Percentiles rank a stretch among this genome's conserved stretches.
Conservation (phyloP, 2,329 filamentous ascomycete species). For the Phialocephala sp. region DNA sequence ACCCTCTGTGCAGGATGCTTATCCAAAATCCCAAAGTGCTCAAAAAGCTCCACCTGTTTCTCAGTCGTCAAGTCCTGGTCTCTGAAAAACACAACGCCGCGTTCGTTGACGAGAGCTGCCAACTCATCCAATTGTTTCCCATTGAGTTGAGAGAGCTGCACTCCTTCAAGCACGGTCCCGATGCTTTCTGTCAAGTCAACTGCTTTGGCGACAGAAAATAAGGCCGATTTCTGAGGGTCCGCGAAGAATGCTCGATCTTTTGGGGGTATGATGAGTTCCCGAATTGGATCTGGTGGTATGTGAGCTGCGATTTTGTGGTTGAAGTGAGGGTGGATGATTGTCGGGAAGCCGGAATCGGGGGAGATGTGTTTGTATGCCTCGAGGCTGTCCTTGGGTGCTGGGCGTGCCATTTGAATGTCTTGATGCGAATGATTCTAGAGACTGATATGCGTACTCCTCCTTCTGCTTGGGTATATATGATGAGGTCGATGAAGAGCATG, state of each 20-base stretch:
- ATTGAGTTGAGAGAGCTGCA: constrained; percentile 37
- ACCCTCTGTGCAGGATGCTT: constrained; percentile 53
- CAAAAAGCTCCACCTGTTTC: constrained; percentile 51
- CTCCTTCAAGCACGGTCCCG: constrained; percentile 39
- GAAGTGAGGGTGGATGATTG: constrained; percentile 31
- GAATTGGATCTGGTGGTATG: constrained; percentile 28
- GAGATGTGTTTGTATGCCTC: constrained; percentile 38
- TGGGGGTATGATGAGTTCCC: constrained; percentile 29
- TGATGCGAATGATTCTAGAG: neutral
- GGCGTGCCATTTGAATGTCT: constrained; percentile 15
- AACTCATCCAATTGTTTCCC: constrained; percentile 39
- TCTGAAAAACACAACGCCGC: constrained; percentile 59
- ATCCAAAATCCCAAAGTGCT: constrained; percentile 53
- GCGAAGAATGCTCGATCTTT: constrained; percentile 50
- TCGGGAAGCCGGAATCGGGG: constrained; percentile 33
- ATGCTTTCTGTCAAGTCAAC: constrained; percentile 52
- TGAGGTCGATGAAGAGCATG: neutral
- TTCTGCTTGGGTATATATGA: neutral
- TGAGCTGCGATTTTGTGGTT: constrained; percentile 34
- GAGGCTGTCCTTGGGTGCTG: constrained; percentile 27
- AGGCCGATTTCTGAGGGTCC: constrained; percentile 51
- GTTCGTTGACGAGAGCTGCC: constrained; percentile 42
- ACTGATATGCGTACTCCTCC: neutral
- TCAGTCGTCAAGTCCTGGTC: constrained; percentile 54
- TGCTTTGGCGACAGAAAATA: constrained; percentile 48